Conservation (phyloP, 75 land plant genomes). For the Pinus taeda region DNA sequence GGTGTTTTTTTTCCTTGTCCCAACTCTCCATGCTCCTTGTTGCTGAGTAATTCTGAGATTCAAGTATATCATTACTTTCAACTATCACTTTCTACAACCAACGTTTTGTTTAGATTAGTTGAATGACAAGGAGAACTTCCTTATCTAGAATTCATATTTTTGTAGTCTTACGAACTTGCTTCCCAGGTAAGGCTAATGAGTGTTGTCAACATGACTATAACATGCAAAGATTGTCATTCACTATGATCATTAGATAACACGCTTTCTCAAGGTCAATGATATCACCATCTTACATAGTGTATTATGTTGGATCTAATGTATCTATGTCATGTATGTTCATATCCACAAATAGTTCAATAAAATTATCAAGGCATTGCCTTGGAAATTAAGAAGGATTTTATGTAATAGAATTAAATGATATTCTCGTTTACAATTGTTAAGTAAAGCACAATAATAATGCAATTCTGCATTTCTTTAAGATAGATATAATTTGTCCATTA, state of each 20-base stretch:
- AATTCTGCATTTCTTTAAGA: too few species aligned
- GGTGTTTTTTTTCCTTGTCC: too few species aligned
- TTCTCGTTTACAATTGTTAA: neutral
- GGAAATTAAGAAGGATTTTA: neutral
- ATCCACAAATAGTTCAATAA: neutral
- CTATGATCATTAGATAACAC: neutral
- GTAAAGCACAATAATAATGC: too few species aligned
- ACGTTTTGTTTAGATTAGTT: neutral
- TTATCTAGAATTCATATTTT: neutral
- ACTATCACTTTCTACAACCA: neutral
- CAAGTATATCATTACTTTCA: neutral
- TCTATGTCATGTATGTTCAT: neutral
- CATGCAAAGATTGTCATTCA: neutral
- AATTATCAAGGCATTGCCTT: neutral
- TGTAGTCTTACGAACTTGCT: neutral
- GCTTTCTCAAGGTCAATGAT: neutral
- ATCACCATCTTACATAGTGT: too few species aligned
- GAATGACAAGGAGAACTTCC: neutral
- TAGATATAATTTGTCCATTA: neutral
- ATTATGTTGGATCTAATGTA: neutral
- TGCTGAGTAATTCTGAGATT: neutral
- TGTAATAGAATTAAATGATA: neutral
- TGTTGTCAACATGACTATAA: neutral
- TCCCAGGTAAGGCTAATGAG: neutral
- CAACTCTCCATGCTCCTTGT: too few species aligned